phyloP scores from a whole-genome alignment of 495 filamentous ascomycete species.

The Sporormia fimetaria region DNA sequence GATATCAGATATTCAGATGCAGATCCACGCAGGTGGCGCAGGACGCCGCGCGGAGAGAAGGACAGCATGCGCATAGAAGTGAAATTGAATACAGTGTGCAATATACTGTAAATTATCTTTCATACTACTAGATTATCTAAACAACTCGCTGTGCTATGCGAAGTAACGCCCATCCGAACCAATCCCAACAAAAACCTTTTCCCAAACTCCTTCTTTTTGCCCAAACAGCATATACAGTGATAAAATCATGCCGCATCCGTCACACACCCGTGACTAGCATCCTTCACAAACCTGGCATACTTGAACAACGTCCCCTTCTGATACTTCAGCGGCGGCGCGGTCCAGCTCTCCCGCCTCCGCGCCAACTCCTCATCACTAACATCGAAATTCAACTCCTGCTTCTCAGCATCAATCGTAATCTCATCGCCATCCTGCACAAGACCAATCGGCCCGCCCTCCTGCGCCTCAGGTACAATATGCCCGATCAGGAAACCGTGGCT shows the following conservation, averaged over 20 bases:
- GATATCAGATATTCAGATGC: no score
- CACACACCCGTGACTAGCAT: conserved; percentile 72
- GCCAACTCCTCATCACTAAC: conserved; percentile 52
- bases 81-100: no score
- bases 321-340: conserved; percentile 54
- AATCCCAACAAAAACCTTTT: no score
- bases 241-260: conserved; percentile 49
- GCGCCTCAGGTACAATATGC: conserved; percentile 60
- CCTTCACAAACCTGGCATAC: conserved; percentile 54
- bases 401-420: conserved; percentile 62
- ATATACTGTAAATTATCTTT: no score
- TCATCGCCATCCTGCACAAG: conserved; percentile 57
- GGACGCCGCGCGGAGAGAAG: no score
- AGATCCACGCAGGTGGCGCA: no score
- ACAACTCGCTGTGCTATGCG: no score
- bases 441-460: conserved; percentile 58
- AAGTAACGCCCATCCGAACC: no score
- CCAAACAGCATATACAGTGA: no score
- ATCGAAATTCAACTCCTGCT: conserved; percentile 46
- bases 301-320: conserved; percentile 65
- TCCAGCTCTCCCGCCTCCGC: conserved; percentile 52
- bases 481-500: conserved; percentile 72
- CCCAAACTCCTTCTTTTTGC: no score
- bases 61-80: no score
- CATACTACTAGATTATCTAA: no score